Conservation (phyloP, 1,139 yeast species). For the Hanseniaspora uvarum region DNA sequence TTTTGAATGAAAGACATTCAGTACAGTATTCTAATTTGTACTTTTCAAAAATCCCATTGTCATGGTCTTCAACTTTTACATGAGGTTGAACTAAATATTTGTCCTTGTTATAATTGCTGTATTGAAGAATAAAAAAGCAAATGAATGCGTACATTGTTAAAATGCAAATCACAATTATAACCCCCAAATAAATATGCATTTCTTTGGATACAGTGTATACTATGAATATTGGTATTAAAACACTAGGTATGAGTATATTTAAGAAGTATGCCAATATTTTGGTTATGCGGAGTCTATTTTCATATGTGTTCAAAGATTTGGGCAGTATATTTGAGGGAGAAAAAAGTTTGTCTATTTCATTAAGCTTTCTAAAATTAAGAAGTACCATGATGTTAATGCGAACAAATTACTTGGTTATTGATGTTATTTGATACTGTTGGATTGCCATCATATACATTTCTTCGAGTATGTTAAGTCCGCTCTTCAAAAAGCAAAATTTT, state of each 20-base stretch:
- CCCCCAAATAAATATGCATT: neutral
- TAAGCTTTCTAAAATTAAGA: constrained; percentile 2
- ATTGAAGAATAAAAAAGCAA: constrained; percentile 3
- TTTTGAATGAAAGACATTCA: constrained; percentile 43
- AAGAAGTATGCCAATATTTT: neutral
- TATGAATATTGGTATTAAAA: neutral
- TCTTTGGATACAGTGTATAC: neutral
- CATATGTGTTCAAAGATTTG: neutral
- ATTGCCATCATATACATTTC: too few species aligned
- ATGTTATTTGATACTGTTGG: too few species aligned
- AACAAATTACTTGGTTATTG: too few species aligned
- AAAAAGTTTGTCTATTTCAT: neutral
- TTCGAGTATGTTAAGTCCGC: too few species aligned
- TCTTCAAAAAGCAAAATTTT: too few species aligned
- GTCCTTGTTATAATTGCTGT: constrained; percentile 2
- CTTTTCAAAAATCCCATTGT: neutral
- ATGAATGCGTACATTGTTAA: neutral
- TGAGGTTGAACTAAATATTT: constrained; percentile 3
- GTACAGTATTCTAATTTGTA: constrained; percentile 32
- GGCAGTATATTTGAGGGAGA: neutral
- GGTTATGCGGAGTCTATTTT: neutral
- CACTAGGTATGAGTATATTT: neutral
- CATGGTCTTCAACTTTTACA: neutral
- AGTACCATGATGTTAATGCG: neutral
- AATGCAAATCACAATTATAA: neutral